Evolutionary conservation across 75 land plant species (phyloP), one percentile per base, ranked within the genome.

Genomic region (Gnetum montanum): DNA sequence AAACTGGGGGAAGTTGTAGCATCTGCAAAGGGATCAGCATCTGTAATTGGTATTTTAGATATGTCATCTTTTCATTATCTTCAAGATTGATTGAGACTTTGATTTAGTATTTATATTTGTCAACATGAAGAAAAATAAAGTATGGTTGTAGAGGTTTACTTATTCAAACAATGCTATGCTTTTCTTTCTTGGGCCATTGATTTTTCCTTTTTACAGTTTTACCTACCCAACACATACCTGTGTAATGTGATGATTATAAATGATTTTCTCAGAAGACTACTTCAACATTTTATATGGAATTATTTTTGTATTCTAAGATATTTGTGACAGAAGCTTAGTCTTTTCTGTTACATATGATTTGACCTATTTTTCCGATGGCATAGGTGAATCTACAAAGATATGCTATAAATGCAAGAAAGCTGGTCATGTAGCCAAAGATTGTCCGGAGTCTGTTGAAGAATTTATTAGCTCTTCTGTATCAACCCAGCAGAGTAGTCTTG

Each of bases 321-420:
- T n/a, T n/a, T n/a, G n/a, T n/a, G n/a, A 23, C 18, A 44, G 19
- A 19, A 43, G 61, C 63, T 29, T 11, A 18, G 28, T 57, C 18
- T 31, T 58, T n/a, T n/a, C n/a, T n/a, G n/a, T n/a, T n/a, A n/a
- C n/a, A n/a, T n/a, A n/a, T n/a, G n/a, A n/a, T n/a, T 54, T 52
- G 13, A 28, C 12, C 12, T 16, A 15, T 57, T 15, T 40, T 47
- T 25, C 52, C 70, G 69, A n/a, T n/a, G 83, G 38, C 8, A 48
- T 46, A 13, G 55, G 53, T 25, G 83, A 73, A 19, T 64, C 68
- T 37, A 43, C 64, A 49, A 92, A 92, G 57, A 70, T 94, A 31
- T 94, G 98, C 54, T 94, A 94, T 57, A 89, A 78, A 65, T 94
- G 98, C 64, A 94, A 94, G 51, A 85, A 78, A 69, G 15, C 58